phyloP scores from a whole-genome alignment of 441 rosid species.

The Hura crepitans region DNA sequence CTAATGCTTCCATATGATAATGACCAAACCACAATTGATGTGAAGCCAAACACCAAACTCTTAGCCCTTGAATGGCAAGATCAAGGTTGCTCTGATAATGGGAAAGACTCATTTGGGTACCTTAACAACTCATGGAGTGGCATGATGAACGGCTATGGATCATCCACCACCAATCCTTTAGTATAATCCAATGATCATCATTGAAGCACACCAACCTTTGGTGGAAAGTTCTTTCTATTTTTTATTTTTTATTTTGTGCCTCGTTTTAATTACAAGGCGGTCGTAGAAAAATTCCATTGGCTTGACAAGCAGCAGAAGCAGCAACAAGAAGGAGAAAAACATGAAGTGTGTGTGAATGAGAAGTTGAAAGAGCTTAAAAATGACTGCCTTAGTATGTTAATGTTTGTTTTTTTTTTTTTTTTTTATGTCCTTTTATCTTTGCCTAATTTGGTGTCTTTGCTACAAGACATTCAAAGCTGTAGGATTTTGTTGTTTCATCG shows the following conservation, averaged over 20 bases:
- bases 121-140: slow-evolving; percentile 66
- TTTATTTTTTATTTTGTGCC: slow-evolving; percentile 8
- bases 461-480: slow-evolving; percentile 35
- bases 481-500: slow-evolving; percentile 41
- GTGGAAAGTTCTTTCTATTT: slow-evolving; percentile 15
- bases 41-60: slow-evolving; percentile 68
- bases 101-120: slow-evolving; percentile 50
- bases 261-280: slow-evolving; percentile 19
- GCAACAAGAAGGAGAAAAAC: background rate
- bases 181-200: slow-evolving; percentile 30
- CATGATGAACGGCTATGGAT: slow-evolving; percentile 62
- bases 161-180: slow-evolving; percentile 58
- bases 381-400: slow-evolving; percentile 36
- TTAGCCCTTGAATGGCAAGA: slow-evolving; percentile 82
- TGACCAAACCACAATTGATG: slow-evolving; percentile 46
- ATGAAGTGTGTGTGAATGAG: slow-evolving; percentile 32
- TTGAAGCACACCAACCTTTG: slow-evolving; percentile 18
- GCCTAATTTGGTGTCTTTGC: slow-evolving; percentile 33
- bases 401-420: slow-evolving; percentile 24
- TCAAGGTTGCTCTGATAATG: slow-evolving; percentile 54
- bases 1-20: slow-evolving; percentile 55
- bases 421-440: slow-evolving; percentile 7
- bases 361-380: slow-evolving; percentile 30
- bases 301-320: slow-evolving; percentile 17
- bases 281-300: slow-evolving; percentile 14